These are phyloP conservation scores for Mycena haematopus DNA, from an alignment of 768 basidiomycete species.

Conservation along the genomic window DNA sequence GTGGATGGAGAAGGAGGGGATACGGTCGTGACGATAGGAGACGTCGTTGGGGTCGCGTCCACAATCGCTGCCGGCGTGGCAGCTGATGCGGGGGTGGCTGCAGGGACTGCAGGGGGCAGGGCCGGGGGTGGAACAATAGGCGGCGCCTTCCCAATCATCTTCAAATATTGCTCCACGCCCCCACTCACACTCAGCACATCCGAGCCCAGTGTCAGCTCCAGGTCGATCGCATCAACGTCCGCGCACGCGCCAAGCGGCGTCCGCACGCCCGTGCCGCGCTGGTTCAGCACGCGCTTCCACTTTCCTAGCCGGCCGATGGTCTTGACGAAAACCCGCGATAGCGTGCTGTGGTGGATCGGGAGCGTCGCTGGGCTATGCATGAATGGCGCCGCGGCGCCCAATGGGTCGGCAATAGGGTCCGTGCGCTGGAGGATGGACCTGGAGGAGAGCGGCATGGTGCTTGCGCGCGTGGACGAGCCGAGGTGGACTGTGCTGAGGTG, in stretches of 20 bases:
- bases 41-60: background rate
- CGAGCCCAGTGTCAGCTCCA: constrained; percentile 64
- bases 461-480: constrained; percentile 48
- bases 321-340: constrained; percentile 80
- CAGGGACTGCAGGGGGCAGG: background rate
- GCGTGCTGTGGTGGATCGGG: constrained; percentile 63
- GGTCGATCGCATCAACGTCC: constrained; percentile 73
- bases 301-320: constrained; percentile 84
- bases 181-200: constrained; percentile 68
- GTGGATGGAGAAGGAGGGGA: constrained; percentile 19
- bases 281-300: constrained; percentile 80
- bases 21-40: constrained; percentile 16
- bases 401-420: constrained; percentile 41
- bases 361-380: constrained; percentile 51
- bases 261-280: constrained; percentile 37
- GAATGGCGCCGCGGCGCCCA: constrained; percentile 38
- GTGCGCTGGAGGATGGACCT: constrained; percentile 72
- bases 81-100: background rate
- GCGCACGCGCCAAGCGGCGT: constrained; percentile 43
- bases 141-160: constrained; percentile 51
- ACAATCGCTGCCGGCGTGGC: background rate
- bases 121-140: background rate
- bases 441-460: constrained; percentile 60
- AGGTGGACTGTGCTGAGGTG: constrained; percentile 51
- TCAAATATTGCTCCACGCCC: constrained; percentile 71